Evolutionary conservation across 345 rosid genomes (phyloP), one percentile per base, ranked within the genome.

Genomic region (Eucalyptus decipiens): DNA sequence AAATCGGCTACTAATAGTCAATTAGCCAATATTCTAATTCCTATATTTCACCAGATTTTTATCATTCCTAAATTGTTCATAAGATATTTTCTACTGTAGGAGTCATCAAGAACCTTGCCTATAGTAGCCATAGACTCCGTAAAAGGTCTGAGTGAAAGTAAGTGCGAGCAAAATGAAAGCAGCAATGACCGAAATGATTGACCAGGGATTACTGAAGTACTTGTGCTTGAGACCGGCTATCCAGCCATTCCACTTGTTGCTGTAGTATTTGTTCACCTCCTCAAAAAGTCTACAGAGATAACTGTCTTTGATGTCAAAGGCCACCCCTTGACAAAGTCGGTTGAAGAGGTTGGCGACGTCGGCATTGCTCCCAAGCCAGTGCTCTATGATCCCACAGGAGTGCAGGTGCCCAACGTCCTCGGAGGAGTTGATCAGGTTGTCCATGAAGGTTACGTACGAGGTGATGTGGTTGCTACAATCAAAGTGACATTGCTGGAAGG

Each of bases 201-300:
- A 50, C 18, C 3, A 50, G 7, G 52, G 52, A 50, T 50, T 50
- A 6, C 52, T 92, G 90, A 96, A 95, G 89, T 97, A 96, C 76
- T 93, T 95, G 60, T 96, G 97, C 91, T 91, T 95, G 88, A 97
- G 92, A 30, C 92, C 92, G 4, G 97, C 97, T 5, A 93, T 93
- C 99, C 97, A 96, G 86, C 96, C 92, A 86, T 97, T 96, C 97
- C 99, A 97, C 91, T n/a, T n/a, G n/a, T n/a, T n/a, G n/a, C 18
- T 15, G 18, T 94, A 96, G 80, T 94, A 94, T 15, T 87, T 90
- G 88, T 95, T 94, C 32, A 97, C 93, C 58, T 97, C 94, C 80
- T 88, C 91, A 6, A 97, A 95, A 91, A 97, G 80, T 9, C 49
- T 88, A 50, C 95, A 94, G 40, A 97, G 93, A 90, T 95, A 95